Percentiles rank a stretch among this genome's conserved stretches.
phyloP scores from a whole-genome alignment of 345 rosid genomes.

The Hibiscus tridactylites region DNA sequence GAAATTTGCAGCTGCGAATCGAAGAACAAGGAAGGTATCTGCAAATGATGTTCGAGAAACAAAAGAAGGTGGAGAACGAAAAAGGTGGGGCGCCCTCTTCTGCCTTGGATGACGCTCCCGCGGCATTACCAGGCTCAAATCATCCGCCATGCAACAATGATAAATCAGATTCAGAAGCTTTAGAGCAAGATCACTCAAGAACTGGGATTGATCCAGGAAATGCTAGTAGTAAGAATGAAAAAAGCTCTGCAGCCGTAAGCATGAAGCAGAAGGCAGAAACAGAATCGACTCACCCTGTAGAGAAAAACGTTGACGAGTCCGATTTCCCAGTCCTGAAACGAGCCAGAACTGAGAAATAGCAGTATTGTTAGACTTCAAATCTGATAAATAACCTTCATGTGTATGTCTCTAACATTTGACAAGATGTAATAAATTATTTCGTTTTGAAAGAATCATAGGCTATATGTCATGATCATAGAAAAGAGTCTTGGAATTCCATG shows the following conservation, averaged over 20 bases:
- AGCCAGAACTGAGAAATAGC: slow-evolving; percentile 27
- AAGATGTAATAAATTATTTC: not conserved
- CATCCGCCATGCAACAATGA: slow-evolving; percentile 11
- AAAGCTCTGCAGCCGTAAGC: slow-evolving; percentile 5
- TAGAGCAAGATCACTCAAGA: slow-evolving; percentile 3
- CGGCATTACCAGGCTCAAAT: slow-evolving; percentile 10
- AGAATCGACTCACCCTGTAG: not conserved
- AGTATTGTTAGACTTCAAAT: not conserved
- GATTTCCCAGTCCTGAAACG: slow-evolving; percentile 25
- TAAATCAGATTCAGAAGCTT: slow-evolving; percentile 20
- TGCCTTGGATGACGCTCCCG: slow-evolving; percentile 20
- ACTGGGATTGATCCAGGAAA: not conserved
- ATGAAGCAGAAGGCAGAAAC: slow-evolving; percentile 15
- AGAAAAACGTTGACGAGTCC: not conserved
- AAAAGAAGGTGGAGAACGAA: slow-evolving; percentile 33
- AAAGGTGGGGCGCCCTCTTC: slow-evolving; percentile 24
- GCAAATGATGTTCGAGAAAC: slow-evolving; percentile 67
- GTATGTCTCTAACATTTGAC: too few relatives aligned
- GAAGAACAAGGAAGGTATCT: slow-evolving; percentile 77
- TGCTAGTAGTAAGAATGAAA: not conserved
- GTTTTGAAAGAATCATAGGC: not conserved
- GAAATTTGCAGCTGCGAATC: slow-evolving; percentile 63
- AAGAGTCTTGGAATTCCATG: too few relatives aligned
- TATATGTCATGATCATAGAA: not conserved
- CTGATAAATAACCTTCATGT: not conserved